A percentile compares a stretch with the other conserved stretches of the same genome.
Evolutionary conservation across 1,139 yeast genomes (phyloP).

Genomic region (Hyphopichia wangnamkhiaoensis): DNA sequence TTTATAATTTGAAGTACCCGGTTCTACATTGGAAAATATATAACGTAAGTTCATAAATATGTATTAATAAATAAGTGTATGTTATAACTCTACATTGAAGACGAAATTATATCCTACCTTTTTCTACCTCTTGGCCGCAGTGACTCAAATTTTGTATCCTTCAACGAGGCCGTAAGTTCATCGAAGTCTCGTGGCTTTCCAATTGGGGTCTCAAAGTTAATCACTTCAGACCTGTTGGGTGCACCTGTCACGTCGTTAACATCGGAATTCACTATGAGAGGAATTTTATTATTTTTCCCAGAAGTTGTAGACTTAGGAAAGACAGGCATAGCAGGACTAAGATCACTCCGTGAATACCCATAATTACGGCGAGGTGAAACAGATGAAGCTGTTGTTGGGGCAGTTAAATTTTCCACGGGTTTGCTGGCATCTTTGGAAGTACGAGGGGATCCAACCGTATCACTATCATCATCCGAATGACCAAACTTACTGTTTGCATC

Average conservation of each 20-base stretch:
- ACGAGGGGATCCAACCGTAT: too few relatives aligned
- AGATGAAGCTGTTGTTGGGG: too few relatives aligned
- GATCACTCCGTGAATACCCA: too few relatives aligned
- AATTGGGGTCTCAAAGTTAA: slow-evolving; percentile 1
- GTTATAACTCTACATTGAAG: too few relatives aligned
- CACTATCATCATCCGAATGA: neutral
- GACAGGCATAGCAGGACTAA: too few relatives aligned
- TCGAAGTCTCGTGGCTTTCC: neutral
- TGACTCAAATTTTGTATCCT: neutral
- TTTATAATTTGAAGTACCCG: too few relatives aligned
- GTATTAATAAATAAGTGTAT: neutral
- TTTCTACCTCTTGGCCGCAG: slow-evolving; percentile 1
- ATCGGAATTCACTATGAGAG: neutral
- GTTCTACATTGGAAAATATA: too few relatives aligned
- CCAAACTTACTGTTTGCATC: neutral
- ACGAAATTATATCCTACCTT: neutral
- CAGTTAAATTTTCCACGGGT: too few relatives aligned
- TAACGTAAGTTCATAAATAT: too few relatives aligned
- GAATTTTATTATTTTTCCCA: neutral
- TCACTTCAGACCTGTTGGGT: neutral
- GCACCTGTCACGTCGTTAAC: neutral
- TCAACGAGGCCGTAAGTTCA: neutral
- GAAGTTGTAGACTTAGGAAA: too few relatives aligned
- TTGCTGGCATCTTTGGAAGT: too few relatives aligned
- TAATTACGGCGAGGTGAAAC: too few relatives aligned